phyloP scores from a whole-genome alignment of 1,284 basidiomycete genomes.

The Cerrena zonata region DNA sequence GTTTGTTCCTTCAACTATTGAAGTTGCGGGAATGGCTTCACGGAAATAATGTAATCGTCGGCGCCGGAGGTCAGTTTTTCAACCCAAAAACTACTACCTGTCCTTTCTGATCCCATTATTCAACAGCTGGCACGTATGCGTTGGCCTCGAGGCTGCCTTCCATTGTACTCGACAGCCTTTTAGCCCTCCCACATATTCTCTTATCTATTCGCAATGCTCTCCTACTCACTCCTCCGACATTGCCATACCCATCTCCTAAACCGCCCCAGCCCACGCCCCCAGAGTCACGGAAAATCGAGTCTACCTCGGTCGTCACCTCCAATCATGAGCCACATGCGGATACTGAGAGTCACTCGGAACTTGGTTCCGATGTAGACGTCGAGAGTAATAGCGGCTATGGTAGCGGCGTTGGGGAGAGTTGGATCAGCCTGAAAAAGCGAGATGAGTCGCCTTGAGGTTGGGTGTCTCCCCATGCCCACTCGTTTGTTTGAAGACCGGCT shows the following conservation, averaged over 20 bases:
- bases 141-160: constrained; percentile 65
- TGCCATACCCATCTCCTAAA: constrained; percentile 16
- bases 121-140: constrained; percentile 57
- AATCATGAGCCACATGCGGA: constrained; percentile 29
- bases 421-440: constrained; percentile 50
- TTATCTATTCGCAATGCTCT: constrained; percentile 57
- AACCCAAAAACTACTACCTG: not conserved
- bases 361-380: constrained; percentile 49
- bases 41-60: constrained; percentile 62
- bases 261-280: constrained; percentile 9
- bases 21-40: constrained; percentile 46
- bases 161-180: constrained; percentile 54
- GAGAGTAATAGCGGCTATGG: constrained; percentile 55
- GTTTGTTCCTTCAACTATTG: constrained; percentile 26
- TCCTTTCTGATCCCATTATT: not conserved
- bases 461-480: no score
- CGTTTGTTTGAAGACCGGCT: no score
- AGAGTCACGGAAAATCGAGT: constrained; percentile 5
- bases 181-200: constrained; percentile 62
- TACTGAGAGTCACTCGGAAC: constrained; percentile 31
- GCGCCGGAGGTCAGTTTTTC: constrained; percentile 60
- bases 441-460: not conserved
- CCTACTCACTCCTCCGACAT: constrained; percentile 43
- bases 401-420: constrained; percentile 47
- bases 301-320: not conserved